A percentile compares a stretch with the other conserved stretches of the same genome.
Conservation (phyloP, 1,284 basidiomycete genomes). For the Testicularia cyperi region DNA sequence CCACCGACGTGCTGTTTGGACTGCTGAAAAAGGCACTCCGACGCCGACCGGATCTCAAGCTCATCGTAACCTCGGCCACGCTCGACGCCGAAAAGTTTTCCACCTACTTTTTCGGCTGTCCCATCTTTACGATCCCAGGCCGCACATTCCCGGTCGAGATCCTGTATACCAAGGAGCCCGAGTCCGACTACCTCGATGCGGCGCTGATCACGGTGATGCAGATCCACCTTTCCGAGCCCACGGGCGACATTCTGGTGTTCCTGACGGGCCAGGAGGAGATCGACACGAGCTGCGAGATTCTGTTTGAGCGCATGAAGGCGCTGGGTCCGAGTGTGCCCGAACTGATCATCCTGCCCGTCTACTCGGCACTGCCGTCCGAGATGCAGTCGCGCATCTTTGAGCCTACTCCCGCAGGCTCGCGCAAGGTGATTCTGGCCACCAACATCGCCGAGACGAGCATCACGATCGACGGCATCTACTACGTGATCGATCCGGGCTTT, state of each 20-base stretch:
- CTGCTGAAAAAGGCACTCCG: conserved; percentile 94
- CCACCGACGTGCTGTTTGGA: conserved; percentile 96
- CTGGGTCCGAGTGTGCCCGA: conserved; percentile 95
- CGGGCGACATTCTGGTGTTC: conserved; percentile 94
- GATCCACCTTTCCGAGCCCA: conserved; percentile 96
- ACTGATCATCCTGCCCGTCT: conserved; percentile 92
- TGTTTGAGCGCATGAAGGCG: conserved; percentile 97
- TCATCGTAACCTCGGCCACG: conserved; percentile 97
- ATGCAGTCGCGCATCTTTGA: conserved; percentile 98
- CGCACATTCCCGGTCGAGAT: conserved; percentile 97
- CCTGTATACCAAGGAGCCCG: conserved; percentile 96
- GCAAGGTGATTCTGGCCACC: conserved; percentile 96
- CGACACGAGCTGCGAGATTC: conserved; percentile 92
- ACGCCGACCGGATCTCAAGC: conserved; percentile 87
- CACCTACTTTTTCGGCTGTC: conserved; percentile 96
- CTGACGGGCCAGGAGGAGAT: conserved; percentile 97
- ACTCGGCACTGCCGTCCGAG: conserved; percentile 94
- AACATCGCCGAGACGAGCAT: conserved; percentile 98
- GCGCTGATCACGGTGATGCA: conserved; percentile 98
- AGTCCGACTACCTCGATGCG: conserved; percentile 96
- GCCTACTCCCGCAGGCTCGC: conserved; percentile 89
- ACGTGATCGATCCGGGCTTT: conserved; percentile 96
- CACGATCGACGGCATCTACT: conserved; percentile 98
- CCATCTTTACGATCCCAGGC: conserved; percentile 99
- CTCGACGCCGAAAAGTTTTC: conserved; percentile 99